phyloP scores from a whole-genome alignment of 179 eudicot species.

The Spinacia oleracea region DNA sequence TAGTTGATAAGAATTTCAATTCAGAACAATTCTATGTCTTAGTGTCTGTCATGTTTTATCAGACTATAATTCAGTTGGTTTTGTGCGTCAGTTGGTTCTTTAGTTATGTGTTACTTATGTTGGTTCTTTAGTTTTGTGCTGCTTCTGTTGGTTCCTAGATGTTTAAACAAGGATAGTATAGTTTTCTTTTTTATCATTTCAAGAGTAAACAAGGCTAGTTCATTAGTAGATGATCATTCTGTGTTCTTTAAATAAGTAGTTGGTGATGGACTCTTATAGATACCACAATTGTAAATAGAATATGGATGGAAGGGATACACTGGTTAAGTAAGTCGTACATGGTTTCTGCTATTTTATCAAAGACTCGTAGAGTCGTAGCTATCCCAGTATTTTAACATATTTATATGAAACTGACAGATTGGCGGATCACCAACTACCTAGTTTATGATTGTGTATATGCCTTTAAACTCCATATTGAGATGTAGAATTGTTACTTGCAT shows the following conservation, averaged over 20 bases:
- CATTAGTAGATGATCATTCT: too few species aligned
- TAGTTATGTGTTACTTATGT: not conserved
- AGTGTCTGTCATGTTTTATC: conserved; percentile 4
- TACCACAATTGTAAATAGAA: not conserved
- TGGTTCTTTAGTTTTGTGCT: conserved; percentile 2
- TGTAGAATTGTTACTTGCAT: conserved; percentile 3
- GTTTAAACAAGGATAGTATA: not conserved
- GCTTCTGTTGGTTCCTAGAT: conserved; percentile 3
- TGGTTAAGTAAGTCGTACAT: not conserved
- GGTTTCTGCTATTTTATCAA: too few species aligned
- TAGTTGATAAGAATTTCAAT: too few species aligned
- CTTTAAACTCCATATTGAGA: not conserved
- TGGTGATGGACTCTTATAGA: too few species aligned
- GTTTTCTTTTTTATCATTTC: not conserved
- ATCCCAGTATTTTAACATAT: not conserved
- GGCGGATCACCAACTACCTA: not conserved
- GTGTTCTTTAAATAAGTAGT: not conserved
- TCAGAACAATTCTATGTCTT: too few species aligned
- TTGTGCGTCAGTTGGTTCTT: not conserved
- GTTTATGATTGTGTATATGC: conserved; percentile 4
- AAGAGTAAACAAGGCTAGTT: too few species aligned
- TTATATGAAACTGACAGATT: not conserved
- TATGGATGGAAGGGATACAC: not conserved
- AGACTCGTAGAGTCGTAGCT: too few species aligned
- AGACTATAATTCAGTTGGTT: not conserved